Evolutionary conservation across 1,284 basidiomycete genomes (phyloP), one percentile per base, ranked within the genome.

Genomic region (Butyriboletus appendiculatus): DNA sequence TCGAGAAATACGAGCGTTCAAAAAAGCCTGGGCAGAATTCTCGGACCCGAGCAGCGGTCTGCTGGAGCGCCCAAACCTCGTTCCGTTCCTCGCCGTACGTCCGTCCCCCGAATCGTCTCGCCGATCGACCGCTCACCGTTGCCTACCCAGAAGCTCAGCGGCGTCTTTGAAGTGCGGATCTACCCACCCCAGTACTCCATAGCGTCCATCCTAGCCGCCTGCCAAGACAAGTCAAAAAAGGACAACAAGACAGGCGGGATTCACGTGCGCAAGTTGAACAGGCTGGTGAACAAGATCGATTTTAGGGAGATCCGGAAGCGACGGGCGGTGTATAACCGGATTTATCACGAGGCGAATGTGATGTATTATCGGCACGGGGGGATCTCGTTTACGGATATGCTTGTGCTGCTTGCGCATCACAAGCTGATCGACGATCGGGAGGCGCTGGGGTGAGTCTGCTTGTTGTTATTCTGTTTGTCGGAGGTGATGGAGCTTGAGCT

Each of bases 351-450:
- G 75, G 93, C 94, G 3, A 85, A 80, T 59, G 81, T 94, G 41
- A 81, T 84, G 2, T 83, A 88, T 58, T 81, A 90, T 57, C 80
- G 80, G 28, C 85, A 84, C 1, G 81, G 83, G 47, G 94, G 96
- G 10, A 92, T 99, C 57, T 90, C 93, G 18, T 98, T 98, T 75
- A 93, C 86, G 7, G 82, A 88, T 41, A 97, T 98, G 94, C 80
- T 98, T 14, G 68, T 92, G 44, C 75, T 98, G 50, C 75, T 99
- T 33, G 91, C 94, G 0, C 95, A 97, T 68, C 88, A 98, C 74
- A 96, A 93, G 71, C 76, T 98, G 53, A 94, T 98, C 61, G 83
- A 94, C 55, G 94, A 97, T 68, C 84, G 84, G 32, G 88, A 93
- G 46, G 94, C 93, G 12, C 73, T 96, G n/a, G 81, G 86, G 93